phyloP scores from a whole-genome alignment of 1,284 basidiomycete genomes.

The Apiotrichum mycotoxinovorans region DNA sequence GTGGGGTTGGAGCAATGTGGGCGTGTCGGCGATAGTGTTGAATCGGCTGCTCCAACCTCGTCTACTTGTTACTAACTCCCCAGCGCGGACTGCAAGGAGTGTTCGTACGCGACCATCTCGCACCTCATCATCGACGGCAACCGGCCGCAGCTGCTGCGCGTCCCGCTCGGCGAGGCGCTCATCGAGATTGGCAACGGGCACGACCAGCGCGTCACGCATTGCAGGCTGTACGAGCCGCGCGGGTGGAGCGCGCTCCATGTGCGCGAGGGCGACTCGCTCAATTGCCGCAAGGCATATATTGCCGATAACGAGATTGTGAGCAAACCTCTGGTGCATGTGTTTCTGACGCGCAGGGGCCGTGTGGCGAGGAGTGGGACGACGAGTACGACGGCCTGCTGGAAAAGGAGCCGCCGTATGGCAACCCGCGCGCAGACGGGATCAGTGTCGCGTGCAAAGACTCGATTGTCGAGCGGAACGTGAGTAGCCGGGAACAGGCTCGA shows the following conservation, averaged over 20 bases:
- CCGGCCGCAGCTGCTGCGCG: conserved; percentile 44
- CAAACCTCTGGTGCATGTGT: background rate
- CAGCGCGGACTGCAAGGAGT: conserved; percentile 49
- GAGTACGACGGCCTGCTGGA: conserved; percentile 48
- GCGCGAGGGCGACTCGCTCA: conserved; percentile 47
- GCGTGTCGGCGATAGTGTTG: too few species aligned
- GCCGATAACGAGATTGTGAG: conserved; percentile 48
- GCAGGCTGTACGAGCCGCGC: conserved; percentile 49
- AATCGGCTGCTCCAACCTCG: background rate
- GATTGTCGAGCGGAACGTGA: conserved; percentile 47
- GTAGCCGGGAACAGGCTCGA: conserved; percentile 1
- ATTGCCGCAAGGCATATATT: conserved; percentile 40
- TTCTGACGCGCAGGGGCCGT: conserved; percentile 43
- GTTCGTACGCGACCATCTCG: conserved; percentile 35
- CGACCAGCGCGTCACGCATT: conserved; percentile 43
- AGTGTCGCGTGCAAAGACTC: conserved; percentile 51
- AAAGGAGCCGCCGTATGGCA: conserved; percentile 39
- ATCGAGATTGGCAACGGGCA: conserved; percentile 49
- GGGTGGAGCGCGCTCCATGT: conserved; percentile 52
- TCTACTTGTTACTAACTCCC: background rate
- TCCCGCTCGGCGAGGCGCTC: conserved; percentile 45
- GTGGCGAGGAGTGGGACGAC: conserved; percentile 52
- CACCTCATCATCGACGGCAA: conserved; percentile 49
- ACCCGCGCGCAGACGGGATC: conserved; percentile 50
- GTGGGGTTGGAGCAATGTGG: conserved; percentile 3